Evolutionary conservation across 1,139 yeast species (phyloP), one percentile per base, ranked within the genome.

Genomic region (Ogataea hybrid): DNA sequence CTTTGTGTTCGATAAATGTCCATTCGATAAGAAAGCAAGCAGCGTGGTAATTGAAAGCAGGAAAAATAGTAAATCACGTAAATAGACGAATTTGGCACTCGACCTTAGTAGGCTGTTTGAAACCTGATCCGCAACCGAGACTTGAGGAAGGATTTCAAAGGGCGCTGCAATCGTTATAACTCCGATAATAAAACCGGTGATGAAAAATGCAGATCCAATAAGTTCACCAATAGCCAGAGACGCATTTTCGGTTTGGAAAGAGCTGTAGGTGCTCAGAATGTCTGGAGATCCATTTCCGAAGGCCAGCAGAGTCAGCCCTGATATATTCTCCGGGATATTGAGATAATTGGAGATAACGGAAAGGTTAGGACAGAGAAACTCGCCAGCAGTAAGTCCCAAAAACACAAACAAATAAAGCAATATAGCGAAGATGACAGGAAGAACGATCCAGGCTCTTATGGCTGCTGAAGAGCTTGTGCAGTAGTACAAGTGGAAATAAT

Each of bases 211-310:
- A 1, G 83, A 80, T 1, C 84, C 84, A 29, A 75, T 61, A 14
- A 78, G 60, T 55, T 79, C 84, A 3, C 82, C 74, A 6, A 77
- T 58, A 0, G 84, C 83, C 52, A 79, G 62, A 22, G 73, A 68
- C 0, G 70, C 69, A 32, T 73, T 68, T 4, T 68, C 74, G 4
- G 73, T 54, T 32, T 60, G 62, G 62, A 78, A 70, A 1, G 82
- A 81, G 29, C 71, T 70, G 47, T 70, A 78, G 1, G 81, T 77
- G 40, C 79, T 69, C 39, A 78, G 56, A 6, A 78, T 73, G 58
- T 79, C 84, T 0, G 84, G 81, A 2, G 80, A 67, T 7, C 81
- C 79, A 53, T 79, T 79, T 5, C 84, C 84, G 53, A 78, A 67
- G 2, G 83, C 83, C 48, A 79, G 59, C 28, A 79, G 59, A 0